Base-by-base conservation (phyloP, 169 alveolate genomes). In the Plasmodium cynomolgi region DNA sequence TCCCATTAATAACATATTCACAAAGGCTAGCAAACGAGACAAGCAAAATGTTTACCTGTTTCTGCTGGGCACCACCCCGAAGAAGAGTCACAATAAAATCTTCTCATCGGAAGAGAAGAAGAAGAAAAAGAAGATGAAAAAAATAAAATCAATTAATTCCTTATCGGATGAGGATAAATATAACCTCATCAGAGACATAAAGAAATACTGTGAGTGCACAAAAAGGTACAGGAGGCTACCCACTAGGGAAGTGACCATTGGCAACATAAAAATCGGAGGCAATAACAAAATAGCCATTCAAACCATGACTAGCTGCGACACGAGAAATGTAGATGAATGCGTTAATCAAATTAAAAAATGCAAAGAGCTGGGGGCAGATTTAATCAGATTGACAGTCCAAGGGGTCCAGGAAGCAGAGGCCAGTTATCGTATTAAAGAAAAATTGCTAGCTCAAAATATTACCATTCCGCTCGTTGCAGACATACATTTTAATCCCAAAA, bases 401-500 rank as follows among this genome's bases (percentile, higher is more conserved):
- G 97, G 98, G 33, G 96, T 96, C 31, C 93, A 96, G 82, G 98
- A 96, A 81, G 98, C 93, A n/a, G 93, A 94, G 41, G 97, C 98
- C 17, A 83, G 97, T 4, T 94, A 47, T 37, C 80, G 62, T 47
- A 92, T 96, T 17, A 94, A 97, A 95, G 97, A 94, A 81, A 95
- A 90, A 72, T 93, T 96, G 56, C 74, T 93, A 79, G 74, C 97
- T 58, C 84, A 92, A 62, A 95, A 95, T 54, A 91, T 96, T 34
- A 93, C 92, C 80, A 92, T 96, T 26, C 98, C 98, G 29, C 91
- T 97, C 13, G 97, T 97, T 56, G 98, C 98, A 2, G 98, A 97
- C 88, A 96, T 96, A 4, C 98, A 97, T 91, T 97, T 96, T 84
- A 93, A 91, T 33, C 98, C 98, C 8, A 96, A 96, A 97, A 97